These are phyloP conservation scores for Fibroporia radiculosa DNA, from an alignment of 768 basidiomycete genomes.

Conservation along the genomic window DNA sequence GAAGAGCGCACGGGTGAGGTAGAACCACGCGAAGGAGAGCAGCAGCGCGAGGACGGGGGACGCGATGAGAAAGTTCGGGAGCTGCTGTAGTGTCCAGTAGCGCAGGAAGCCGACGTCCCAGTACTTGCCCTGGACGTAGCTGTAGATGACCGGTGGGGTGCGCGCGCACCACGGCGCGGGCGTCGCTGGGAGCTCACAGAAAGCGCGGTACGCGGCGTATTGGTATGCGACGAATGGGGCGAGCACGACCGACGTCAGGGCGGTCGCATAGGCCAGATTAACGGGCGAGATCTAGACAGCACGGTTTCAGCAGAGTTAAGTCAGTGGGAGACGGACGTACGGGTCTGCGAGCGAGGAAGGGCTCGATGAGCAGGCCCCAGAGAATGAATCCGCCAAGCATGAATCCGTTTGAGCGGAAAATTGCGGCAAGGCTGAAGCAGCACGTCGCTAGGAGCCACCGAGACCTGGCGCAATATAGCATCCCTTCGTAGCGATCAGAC, in stretches of 20 bases:
- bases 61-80: conserved; percentile 84
- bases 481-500: conserved; percentile 31
- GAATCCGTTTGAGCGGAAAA: conserved; percentile 74
- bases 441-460: conserved; percentile 52
- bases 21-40: conserved; percentile 27
- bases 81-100: conserved; percentile 78
- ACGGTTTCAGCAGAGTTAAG: conserved; percentile 1
- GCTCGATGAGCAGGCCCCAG: conserved; percentile 63
- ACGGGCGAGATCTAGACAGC: conserved; percentile 26
- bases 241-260: conserved; percentile 41
- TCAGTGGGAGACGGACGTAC: conserved; percentile 19
- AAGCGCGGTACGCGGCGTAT: conserved; percentile 50
- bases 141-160: conserved; percentile 64
- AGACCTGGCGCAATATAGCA: conserved; percentile 43
- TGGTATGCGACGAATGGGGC: conserved; percentile 72
- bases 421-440: conserved; percentile 53
- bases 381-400: conserved; percentile 69
- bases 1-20: conserved; percentile 6
- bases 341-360: conserved; percentile 33
- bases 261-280: conserved; percentile 27
- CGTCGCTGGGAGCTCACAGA: conserved; percentile 38
- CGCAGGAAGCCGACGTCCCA: conserved; percentile 83
- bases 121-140: conserved; percentile 74
- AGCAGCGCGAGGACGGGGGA: conserved; percentile 57
- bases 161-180: conserved; percentile 54